phyloP scores from a whole-genome alignment of 2,329 filamentous ascomycete genomes.

The Ophiostoma australiae region DNA sequence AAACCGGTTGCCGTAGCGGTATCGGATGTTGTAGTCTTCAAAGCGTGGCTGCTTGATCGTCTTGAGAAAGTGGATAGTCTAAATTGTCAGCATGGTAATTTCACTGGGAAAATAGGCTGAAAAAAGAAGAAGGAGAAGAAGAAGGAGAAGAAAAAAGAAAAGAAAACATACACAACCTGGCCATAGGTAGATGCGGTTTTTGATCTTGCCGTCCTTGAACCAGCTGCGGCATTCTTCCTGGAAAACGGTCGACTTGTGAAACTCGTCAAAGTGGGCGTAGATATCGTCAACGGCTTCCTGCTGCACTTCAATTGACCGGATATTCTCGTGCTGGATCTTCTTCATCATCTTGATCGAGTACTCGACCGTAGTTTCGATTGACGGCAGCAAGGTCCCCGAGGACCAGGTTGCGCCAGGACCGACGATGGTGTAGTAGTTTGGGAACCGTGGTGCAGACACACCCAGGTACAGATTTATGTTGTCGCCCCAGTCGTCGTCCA shows the following conservation, averaged over 20 bases:
- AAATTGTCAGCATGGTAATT: not conserved
- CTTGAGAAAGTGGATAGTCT: conserved; percentile 28
- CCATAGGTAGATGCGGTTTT: conserved; percentile 35
- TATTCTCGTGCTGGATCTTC: conserved; percentile 46
- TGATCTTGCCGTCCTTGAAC: conserved; percentile 31
- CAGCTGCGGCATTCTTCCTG: conserved; percentile 28
- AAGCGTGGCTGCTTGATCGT: conserved; percentile 25
- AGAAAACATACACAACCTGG: conserved; percentile 19
- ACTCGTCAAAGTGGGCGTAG: conserved; percentile 42
- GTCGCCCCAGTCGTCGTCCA: conserved; percentile 30
- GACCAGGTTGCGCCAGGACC: conserved; percentile 25
- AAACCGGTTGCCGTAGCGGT: conserved; percentile 34
- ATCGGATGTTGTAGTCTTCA: conserved; percentile 27
- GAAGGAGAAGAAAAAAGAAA: not conserved
- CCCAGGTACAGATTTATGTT: conserved; percentile 29
- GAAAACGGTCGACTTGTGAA: conserved; percentile 45
- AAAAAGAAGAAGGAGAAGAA: not conserved
- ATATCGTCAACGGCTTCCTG: conserved; percentile 47
- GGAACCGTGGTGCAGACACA: conserved; percentile 26
- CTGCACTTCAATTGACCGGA: conserved; percentile 43
- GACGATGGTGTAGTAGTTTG: conserved; percentile 27
- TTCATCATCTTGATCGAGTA: conserved; percentile 39
- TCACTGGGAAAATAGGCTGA: not conserved
- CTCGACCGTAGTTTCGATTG: conserved; percentile 27
- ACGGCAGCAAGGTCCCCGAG: conserved; percentile 24